Evolutionary conservation across 2,329 filamentous ascomycete genomes (phyloP).

Genomic region (Byssothecium circinans): DNA sequence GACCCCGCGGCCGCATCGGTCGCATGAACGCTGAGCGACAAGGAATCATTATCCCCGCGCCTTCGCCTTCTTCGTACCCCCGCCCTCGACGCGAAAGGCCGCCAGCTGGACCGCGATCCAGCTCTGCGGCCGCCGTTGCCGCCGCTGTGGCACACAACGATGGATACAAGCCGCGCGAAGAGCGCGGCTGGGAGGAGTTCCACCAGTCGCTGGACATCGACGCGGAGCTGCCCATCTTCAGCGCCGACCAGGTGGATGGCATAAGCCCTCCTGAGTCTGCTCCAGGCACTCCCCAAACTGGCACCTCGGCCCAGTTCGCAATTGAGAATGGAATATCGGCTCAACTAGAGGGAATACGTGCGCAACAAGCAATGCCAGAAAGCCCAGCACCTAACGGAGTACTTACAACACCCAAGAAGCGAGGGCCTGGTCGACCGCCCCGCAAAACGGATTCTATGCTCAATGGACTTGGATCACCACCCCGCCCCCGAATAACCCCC

Average conservation of each 20-base stretch:
- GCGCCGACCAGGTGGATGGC: constrained; percentile 83
- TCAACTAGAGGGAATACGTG: constrained; percentile 38
- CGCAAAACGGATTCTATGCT: constrained; percentile 64
- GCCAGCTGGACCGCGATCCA: constrained; percentile 68
- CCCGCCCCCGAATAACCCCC: constrained; percentile 69
- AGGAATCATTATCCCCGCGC: constrained; percentile 48
- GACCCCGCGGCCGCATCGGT: constrained; percentile 57
- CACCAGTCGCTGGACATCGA: constrained; percentile 95
- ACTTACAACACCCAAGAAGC: constrained; percentile 52
- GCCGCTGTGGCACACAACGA: constrained; percentile 88
- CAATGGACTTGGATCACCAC: constrained; percentile 60
- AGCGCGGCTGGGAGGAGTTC: constrained; percentile 96
- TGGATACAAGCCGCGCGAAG: constrained; percentile 95
- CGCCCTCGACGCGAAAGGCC: constrained; percentile 43
- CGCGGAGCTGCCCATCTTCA: constrained; percentile 73
- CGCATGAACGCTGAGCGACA: constrained; percentile 52
- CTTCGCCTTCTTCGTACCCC: constrained; percentile 49
- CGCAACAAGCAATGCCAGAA: constrained; percentile 33
- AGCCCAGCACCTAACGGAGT: constrained; percentile 24
- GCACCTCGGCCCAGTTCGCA: constrained; percentile 31
- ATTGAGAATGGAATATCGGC: constrained; percentile 40
- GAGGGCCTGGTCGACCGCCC: constrained; percentile 66
- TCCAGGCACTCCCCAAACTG: constrained; percentile 47
- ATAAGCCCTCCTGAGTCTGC: constrained; percentile 52
- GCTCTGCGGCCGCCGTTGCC: constrained; percentile 83